phyloP scores from a whole-genome alignment of 2,329 filamentous ascomycete genomes.

The Kalmusia sp. region DNA sequence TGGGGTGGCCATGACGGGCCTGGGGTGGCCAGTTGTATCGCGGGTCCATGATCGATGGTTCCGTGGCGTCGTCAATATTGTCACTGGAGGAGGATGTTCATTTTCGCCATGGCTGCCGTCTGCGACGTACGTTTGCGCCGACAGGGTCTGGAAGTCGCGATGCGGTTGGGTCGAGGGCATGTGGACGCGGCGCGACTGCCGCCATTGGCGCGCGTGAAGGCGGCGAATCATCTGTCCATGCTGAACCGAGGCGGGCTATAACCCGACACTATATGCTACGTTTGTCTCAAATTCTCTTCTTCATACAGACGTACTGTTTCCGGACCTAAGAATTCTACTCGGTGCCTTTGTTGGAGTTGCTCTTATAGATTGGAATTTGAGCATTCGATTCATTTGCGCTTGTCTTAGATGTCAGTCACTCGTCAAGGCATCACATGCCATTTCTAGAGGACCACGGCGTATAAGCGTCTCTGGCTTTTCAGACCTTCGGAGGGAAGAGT shows the following conservation, averaged over 20 bases:
- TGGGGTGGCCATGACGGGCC: constrained; percentile 33
- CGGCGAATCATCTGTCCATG: constrained; percentile 1
- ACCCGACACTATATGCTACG: no score
- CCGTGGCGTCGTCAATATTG: neutral
- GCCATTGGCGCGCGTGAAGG: constrained; percentile 12
- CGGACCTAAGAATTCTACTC: no score
- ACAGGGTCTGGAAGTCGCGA: constrained; percentile 7
- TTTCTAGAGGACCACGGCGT: no score
- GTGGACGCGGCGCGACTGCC: constrained; percentile 7
- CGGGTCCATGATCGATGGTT: constrained; percentile 35
- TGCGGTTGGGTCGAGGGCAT: neutral
- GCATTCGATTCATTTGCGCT: no score
- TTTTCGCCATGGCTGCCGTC: constrained; percentile 23
- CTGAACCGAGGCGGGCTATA: constrained; percentile 12
- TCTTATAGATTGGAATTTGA: no score
- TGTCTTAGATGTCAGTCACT: no score
- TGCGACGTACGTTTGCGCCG: neutral
- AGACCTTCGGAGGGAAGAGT: no score
- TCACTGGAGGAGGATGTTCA: constrained; percentile 23
- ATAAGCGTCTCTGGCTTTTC: no score
- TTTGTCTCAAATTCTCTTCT: neutral
- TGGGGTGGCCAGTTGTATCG: constrained; percentile 42
- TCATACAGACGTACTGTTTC: neutral
- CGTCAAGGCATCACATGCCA: no score
- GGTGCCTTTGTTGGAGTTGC: no score